Base-by-base conservation (phyloP, 257 asterid genomes). In the Orobanche coerulescens region DNA sequence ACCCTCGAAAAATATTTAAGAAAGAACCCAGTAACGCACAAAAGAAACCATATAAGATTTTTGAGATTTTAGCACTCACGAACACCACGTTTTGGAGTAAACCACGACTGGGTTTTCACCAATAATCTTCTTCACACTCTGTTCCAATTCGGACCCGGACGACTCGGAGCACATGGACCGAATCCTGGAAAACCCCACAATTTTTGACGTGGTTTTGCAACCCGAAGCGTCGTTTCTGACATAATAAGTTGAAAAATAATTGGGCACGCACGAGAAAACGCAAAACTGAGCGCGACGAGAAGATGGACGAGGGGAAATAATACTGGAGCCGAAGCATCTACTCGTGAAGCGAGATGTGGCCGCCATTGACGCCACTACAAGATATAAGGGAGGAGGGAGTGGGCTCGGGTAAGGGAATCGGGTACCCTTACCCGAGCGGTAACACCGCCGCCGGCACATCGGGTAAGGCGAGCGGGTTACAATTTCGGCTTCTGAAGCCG, bases 61-160 rank as follows among this genome's bases (percentile, higher is more conserved):
- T n/a, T n/a, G n/a, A n/a, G 24, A 47, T 8, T 5, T 18, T 6
- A 46, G 47, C 63, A 84, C 98, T 73, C 55, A 92, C 98, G 95
- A 81, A 52, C 98, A 92, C 94, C 95, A 85, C 40, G 91, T 76
- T 74, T 92, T 92, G 76, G 98, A 88, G 76, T 92, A 92, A 37
- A 92, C 93, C 3, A 92, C 98, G 39, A 92, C 90, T 22, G 96
- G 93, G 65, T 79, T 82, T 3, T 79, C 88, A 20, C 58, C 60
- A 58, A 92, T 46, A 6, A 86, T 79, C 59, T 75, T 79, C 72
- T 79, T 79, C 42, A 92, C 87, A 5, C 73, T 64, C 42, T 76
- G 95, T 70, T 84, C 95, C 65, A 82, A 64, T 37, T 81, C 67
- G 19, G 85, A 74, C 20, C 86, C 94, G 33, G 79, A 83, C 8